These are phyloP conservation scores for Volvox carteri DNA, from an alignment of 163 green algal genomes.

Conservation along the genomic window DNA sequence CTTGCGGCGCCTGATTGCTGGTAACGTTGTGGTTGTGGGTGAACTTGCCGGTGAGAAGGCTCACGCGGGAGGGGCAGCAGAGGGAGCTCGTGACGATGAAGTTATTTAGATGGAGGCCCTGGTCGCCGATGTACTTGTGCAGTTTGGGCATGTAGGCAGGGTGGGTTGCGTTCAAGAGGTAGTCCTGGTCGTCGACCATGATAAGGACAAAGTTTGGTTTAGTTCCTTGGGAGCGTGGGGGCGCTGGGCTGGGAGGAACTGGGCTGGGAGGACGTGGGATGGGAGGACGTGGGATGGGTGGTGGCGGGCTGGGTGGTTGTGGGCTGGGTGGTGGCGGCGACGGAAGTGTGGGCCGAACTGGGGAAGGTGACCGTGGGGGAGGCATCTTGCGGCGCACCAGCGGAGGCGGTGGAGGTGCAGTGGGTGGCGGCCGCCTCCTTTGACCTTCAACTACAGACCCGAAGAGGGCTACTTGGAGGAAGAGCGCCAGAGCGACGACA, in stretches of 20 bases:
- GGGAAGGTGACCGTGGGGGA: neutral
- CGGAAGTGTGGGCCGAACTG: neutral
- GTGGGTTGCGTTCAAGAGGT: conserved; percentile 46
- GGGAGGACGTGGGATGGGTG: neutral
- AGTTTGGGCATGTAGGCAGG: conserved; percentile 58
- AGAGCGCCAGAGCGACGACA: neutral
- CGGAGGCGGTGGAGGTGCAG: neutral
- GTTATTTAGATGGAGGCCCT: conserved; percentile 56
- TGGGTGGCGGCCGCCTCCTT: neutral
- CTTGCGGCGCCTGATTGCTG: conserved; percentile 40
- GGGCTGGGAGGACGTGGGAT: neutral
- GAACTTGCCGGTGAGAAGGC: conserved; percentile 48
- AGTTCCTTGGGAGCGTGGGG: neutral
- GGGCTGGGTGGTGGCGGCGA: neutral
- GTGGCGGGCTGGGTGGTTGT: neutral
- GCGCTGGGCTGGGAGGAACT: neutral
- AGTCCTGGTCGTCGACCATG: conserved; percentile 56
- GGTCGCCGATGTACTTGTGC: conserved; percentile 39
- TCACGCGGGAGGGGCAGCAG: conserved; percentile 61
- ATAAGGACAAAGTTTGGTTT: conserved; percentile 33
- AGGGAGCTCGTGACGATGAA: conserved; percentile 54
- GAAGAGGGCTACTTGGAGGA: neutral
- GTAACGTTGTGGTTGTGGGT: conserved; percentile 62
- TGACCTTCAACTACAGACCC: neutral
- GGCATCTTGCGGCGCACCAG: neutral